Evolutionary conservation across 768 basidiomycete species (phyloP), one percentile per base, ranked within the genome.

Genomic region (Trametes cubensis): DNA sequence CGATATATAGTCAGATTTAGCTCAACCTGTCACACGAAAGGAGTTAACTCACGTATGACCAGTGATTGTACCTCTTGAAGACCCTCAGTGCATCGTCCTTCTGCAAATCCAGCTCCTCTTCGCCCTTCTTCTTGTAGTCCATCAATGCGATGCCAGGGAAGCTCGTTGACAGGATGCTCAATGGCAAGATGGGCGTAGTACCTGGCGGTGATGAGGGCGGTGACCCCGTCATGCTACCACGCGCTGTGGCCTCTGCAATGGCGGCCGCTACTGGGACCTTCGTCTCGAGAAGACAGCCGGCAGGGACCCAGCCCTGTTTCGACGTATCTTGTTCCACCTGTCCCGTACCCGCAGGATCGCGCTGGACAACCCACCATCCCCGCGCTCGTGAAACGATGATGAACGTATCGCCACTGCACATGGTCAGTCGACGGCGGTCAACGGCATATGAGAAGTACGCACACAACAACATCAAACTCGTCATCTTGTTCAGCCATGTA

Each of bases 321-420:
- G 82, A 79, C 26, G 86, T 80, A 64, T 94, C 92, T 17, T 86
- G 79, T 69, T 88, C 89, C 28, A 93, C 86, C 21, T 86, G 74
- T 11, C 94, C 93, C 3, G 87, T 83, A 5, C 95, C 95, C 39
- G 85, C 86, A 30, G 90, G 90, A 74, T 99, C 97, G 38, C 92
- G 87, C 72, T 98, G 95, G 4, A 98, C 97, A 38, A 98, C 92
- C 94, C 96, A 99, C 97, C 97, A 99, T 1, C 97, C 96, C 58
- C 95, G 88, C n/a, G 95, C 89, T 55, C 95, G 87, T 56, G 92
- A 92, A 44, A 95, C 78, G 65, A 98, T 95, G 64, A 96, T 86
- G 75, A 95, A 98, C 1, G 94, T 94, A 70, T 95, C 93, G 42
- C 94, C 94, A 17, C 94, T 95, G 61, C 3, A 55, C 26, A 14